Evolutionary conservation across 768 basidiomycete genomes (phyloP), one percentile per base, ranked within the genome.

Genomic region (Punctularia strigosozonata): DNA sequence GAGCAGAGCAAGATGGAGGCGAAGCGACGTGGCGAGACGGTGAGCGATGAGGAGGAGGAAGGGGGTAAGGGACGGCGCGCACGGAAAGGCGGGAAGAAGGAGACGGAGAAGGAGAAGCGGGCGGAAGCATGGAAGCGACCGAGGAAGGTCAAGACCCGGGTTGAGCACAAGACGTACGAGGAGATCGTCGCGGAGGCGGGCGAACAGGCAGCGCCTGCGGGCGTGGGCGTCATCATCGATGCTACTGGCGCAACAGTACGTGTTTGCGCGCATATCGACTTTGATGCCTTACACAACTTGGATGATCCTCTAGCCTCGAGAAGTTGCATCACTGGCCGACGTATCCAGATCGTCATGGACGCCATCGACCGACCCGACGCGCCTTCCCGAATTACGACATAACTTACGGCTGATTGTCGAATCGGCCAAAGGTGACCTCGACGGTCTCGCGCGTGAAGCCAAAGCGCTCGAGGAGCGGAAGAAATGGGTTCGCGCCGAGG

Each of bases 121-220:
- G 71, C 83, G 13, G 81, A 90, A 43, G 71, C 71, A 4, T 95
- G 91, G 92, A 91, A 83, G 62, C 74, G 74, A 43, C 76, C 84
- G 5, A 85, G 75, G 69, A 91, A 83, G 56, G 68, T 77, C 39
- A 95, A 88, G 61, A 77, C 72, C 17, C 88, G 77, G 59, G 64
- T 91, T 24, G 80, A 89, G 54, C 91, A 97, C 64, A 95, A 94
- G 69, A 90, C 91, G 0, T 99, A 97, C 54, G 95, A 99, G 58
- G 77, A 99, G 59, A 87, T 98, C 39, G 56, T 99, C 37, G 82
- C 86, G 2, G 90, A 94, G 54, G 80, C 87, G 18, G 87, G 82
- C 0, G 68, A 77, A 43, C 74, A 79, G 25, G 47, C 52, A 0
- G 49, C 67, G 6, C 48, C 61, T 3, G 50, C 74, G 2, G 75